Conservation (phyloP, 1,139 yeast species). For the Yarrowia galli region DNA sequence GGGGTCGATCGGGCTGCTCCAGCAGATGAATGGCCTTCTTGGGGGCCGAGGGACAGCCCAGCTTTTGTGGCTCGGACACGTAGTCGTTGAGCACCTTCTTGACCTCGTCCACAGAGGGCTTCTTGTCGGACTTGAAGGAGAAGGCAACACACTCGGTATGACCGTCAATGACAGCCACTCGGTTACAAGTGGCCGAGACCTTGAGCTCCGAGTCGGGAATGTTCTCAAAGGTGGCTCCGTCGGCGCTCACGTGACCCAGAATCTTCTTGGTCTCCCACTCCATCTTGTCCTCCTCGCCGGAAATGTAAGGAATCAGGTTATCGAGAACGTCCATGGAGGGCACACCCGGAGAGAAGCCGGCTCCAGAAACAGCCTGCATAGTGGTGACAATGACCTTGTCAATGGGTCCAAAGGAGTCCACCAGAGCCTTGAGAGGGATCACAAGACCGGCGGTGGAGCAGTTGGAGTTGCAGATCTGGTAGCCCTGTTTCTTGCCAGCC, state of each 20-base stretch:
- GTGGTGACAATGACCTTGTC: slow-evolving; percentile 89
- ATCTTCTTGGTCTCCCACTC: slow-evolving; percentile 99
- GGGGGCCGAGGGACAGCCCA: slow-evolving; percentile 93
- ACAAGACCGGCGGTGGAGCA: slow-evolving; percentile 98
- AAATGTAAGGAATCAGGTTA: slow-evolving; percentile 90
- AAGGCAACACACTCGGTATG: slow-evolving; percentile 95
- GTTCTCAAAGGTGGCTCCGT: slow-evolving; percentile 63
- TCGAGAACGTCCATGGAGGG: slow-evolving; percentile 94
- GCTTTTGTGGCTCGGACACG: slow-evolving; percentile 79
- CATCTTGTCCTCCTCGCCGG: slow-evolving; percentile 98
- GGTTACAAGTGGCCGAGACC: slow-evolving; percentile 95
- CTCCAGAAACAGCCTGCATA: slow-evolving; percentile 97
- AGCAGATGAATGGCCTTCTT: slow-evolving; percentile 87
- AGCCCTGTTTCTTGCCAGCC: slow-evolving; percentile 73
- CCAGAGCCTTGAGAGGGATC: slow-evolving; percentile 93
- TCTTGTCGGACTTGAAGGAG: slow-evolving; percentile 78
- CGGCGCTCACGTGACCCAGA: slow-evolving; percentile 64
- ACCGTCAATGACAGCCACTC: slow-evolving; percentile 97
- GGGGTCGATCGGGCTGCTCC: slow-evolving; percentile 94
- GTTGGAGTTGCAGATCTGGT: slow-evolving; percentile 92
- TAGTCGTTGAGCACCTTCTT: slow-evolving; percentile 74
- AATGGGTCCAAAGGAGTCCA: slow-evolving; percentile 87
- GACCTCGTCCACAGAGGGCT: slow-evolving; percentile 84
- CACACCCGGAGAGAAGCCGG: slow-evolving; percentile 98
- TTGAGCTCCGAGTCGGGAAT: slow-evolving; percentile 74